Percentiles rank a stretch among this genome's conserved stretches.
phyloP scores from a whole-genome alignment of 2,329 filamentous ascomycete species.

The Hymenoscyphus albidus region DNA sequence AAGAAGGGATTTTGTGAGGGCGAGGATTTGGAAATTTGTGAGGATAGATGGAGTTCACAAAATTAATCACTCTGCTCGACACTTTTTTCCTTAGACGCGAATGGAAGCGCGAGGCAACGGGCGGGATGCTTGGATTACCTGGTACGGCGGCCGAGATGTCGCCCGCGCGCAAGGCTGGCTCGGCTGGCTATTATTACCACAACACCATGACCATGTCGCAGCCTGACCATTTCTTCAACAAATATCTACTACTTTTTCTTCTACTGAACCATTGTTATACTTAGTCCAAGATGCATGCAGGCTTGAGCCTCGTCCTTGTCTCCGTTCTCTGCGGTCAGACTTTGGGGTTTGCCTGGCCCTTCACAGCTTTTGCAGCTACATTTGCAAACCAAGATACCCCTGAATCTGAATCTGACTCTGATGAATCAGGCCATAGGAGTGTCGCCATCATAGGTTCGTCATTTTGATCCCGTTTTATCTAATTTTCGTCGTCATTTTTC shows the following conservation, averaged over 20 bases:
- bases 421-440: constrained; percentile 18
- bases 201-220: not conserved
- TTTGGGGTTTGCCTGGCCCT: constrained; percentile 33
- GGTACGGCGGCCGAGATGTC: constrained; percentile 12
- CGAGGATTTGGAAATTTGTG: constrained; percentile 13
- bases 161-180: constrained; percentile 11
- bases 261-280: not conserved
- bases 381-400: constrained; percentile 16
- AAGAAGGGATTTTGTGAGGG: constrained; percentile 16
- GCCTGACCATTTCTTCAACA: not conserved
- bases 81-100: constrained; percentile 28
- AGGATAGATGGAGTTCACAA: constrained; percentile 11
- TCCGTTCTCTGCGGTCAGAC: constrained; percentile 22
- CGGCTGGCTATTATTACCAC: constrained; percentile 8
- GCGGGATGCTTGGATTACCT: not conserved
- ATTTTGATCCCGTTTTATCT: not conserved
- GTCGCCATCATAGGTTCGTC: constrained; percentile 36
- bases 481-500: not conserved
- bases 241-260: not conserved
- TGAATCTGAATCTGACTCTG: constrained; percentile 7
- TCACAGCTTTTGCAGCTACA: constrained; percentile 23
- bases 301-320: constrained; percentile 25
- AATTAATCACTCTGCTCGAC: constrained; percentile 18
- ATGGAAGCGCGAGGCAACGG: constrained; percentile 14
- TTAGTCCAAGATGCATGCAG: constrained; percentile 26